These are phyloP conservation scores for Acacia acuminata DNA, from an alignment of 306 rosid genomes.

Conservation along the genomic window DNA sequence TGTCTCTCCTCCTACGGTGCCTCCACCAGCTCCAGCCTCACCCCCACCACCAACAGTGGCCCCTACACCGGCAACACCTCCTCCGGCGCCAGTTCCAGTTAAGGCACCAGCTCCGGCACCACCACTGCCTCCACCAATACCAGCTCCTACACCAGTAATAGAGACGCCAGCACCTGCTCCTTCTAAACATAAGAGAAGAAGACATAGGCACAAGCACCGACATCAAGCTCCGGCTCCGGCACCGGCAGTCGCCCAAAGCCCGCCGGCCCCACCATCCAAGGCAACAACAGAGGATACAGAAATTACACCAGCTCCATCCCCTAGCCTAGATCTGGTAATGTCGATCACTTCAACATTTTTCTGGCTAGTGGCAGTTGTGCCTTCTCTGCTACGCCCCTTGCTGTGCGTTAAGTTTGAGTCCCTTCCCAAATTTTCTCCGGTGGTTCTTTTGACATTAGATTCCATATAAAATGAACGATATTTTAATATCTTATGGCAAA, in stretches of 20 bases:
- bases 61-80: slow-evolving; percentile 71
- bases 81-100: slow-evolving; percentile 66
- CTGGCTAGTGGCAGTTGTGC: too few species aligned
- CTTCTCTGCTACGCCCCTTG: too few species aligned
- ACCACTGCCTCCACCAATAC: slow-evolving; percentile 48
- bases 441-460: too few species aligned
- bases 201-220: slow-evolving; percentile 61
- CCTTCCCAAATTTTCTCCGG: too few species aligned
- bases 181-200: slow-evolving; percentile 56
- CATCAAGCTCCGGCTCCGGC: slow-evolving; percentile 81
- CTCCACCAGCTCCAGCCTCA: slow-evolving; percentile 48
- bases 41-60: slow-evolving; percentile 66
- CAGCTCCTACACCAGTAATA: slow-evolving; percentile 49
- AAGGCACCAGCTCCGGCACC: slow-evolving; percentile 61
- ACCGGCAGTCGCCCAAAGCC: slow-evolving; percentile 60
- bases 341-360: neutral
- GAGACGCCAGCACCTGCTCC: slow-evolving; percentile 50
- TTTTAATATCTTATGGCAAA: too few species aligned
- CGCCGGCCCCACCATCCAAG: slow-evolving; percentile 85
- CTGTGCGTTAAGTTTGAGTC: too few species aligned
- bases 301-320: slow-evolving; percentile 87
- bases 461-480: too few species aligned
- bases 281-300: slow-evolving; percentile 48
- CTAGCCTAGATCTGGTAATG: slow-evolving; percentile 71
- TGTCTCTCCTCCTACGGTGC: slow-evolving; percentile 46